Percentiles rank a stretch among this genome's conserved stretches.
Evolutionary conservation across 1,284 basidiomycete genomes (phyloP).

Genomic region (Cutaneotrichosporon sp.): DNA sequence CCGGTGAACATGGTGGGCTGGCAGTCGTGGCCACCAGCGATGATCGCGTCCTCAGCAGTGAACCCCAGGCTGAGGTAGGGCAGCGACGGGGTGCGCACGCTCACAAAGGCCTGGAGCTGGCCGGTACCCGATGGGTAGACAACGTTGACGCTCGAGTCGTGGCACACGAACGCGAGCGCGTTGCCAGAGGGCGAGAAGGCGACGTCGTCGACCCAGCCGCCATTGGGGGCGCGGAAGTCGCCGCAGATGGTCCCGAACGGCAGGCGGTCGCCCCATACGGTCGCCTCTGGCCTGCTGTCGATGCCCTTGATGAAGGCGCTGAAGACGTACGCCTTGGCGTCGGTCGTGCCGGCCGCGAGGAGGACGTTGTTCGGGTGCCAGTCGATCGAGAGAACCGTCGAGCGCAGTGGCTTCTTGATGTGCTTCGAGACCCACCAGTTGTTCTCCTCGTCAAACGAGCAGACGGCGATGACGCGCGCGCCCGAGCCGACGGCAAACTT

Average conservation of each 20-base stretch:
- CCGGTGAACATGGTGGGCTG: slow-evolving; percentile 87
- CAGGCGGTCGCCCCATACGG: slow-evolving; percentile 94
- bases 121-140: slow-evolving; percentile 72
- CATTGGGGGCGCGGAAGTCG: slow-evolving; percentile 81
- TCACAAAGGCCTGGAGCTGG: slow-evolving; percentile 60
- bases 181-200: slow-evolving; percentile 95
- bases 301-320: slow-evolving; percentile 99
- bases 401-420: slow-evolving; percentile 93
- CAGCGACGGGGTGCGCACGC: slow-evolving; percentile 70
- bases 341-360: slow-evolving; percentile 88
- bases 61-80: slow-evolving; percentile 82
- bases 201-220: slow-evolving; percentile 96
- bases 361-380: slow-evolving; percentile 99
- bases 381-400: slow-evolving; percentile 89
- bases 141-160: slow-evolving; percentile 84
- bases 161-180: slow-evolving; percentile 85
- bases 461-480: slow-evolving; percentile 88
- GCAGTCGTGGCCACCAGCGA: slow-evolving; percentile 97
- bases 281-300: slow-evolving; percentile 87
- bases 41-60: slow-evolving; percentile 73
- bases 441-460: slow-evolving; percentile 92
- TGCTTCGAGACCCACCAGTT: slow-evolving; percentile 99
- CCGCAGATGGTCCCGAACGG: slow-evolving; percentile 98
- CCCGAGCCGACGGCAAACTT: slow-evolving; percentile 99
- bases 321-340: slow-evolving; percentile 96